Percentiles rank a stretch among this genome's conserved stretches.
Conservation (phyloP, 2,329 filamentous ascomycete species). For the Orbilia brochopaga region DNA sequence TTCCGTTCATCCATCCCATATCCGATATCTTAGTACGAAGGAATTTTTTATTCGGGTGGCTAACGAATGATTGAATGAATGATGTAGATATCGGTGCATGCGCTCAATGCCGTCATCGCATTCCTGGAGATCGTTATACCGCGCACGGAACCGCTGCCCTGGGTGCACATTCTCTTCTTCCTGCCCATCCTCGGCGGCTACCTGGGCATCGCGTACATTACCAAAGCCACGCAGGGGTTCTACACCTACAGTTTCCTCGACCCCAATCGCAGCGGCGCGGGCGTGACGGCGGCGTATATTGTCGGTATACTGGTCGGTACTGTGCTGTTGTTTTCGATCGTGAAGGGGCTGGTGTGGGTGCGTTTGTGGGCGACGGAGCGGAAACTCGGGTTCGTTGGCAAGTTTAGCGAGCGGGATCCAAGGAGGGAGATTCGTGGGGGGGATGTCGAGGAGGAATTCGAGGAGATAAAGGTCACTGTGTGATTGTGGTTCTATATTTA, state of each 20-base stretch:
- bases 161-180: conserved; percentile 71
- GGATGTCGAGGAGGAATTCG: conserved; percentile 45
- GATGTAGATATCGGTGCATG: conserved; percentile 71
- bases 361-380: conserved; percentile 62
- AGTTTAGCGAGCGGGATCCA: conserved; percentile 55
- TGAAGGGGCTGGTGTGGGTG: conserved; percentile 63
- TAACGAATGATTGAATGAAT: conserved; percentile 18
- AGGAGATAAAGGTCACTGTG: conserved; percentile 28
- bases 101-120: conserved; percentile 73
- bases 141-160: conserved; percentile 68
- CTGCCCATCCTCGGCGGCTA: conserved; percentile 75
- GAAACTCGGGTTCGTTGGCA: conserved; percentile 59
- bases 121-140: conserved; percentile 76
- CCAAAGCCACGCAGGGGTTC: conserved; percentile 70
- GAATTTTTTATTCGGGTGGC: conserved; percentile 2
- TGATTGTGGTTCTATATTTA: background rate
- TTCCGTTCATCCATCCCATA: conserved; percentile 16
- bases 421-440: conserved; percentile 52
- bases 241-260: conserved; percentile 84
- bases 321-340: conserved; percentile 64
- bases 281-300: conserved; percentile 69
- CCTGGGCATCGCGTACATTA: conserved; percentile 75
- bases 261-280: conserved; percentile 62
- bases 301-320: conserved; percentile 66
- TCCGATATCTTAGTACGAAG: conserved; percentile 1